phyloP scores from a whole-genome alignment of 306 rosid species.

The Rosa multiflora region DNA sequence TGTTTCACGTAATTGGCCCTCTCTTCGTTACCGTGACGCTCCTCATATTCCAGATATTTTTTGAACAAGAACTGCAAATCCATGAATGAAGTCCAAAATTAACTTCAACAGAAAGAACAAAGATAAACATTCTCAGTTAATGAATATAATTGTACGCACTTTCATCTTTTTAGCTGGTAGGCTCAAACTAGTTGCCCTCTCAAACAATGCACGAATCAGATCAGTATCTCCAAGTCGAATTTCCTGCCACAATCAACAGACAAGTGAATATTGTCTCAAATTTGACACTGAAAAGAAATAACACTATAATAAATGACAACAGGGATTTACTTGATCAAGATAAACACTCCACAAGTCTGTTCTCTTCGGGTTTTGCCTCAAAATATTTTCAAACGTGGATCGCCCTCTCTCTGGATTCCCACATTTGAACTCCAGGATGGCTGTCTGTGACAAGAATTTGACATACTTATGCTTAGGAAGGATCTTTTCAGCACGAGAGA shows the following conservation, averaged over 20 bases:
- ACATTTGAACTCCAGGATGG: constrained; percentile 78
- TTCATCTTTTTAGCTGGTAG: constrained; percentile 90
- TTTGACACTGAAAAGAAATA: constrained; percentile 8
- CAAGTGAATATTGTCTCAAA: constrained; percentile 10
- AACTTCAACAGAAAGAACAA: constrained; percentile 11
- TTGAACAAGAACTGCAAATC: constrained; percentile 78
- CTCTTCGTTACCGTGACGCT: constrained; percentile 68
- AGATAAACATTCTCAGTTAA: background rate
- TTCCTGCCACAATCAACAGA: constrained; percentile 49
- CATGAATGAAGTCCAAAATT: constrained; percentile 8
- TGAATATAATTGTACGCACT: constrained; percentile 36
- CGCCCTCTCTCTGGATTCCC: constrained; percentile 90
- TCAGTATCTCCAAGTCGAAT: constrained; percentile 72
- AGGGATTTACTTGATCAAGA: constrained; percentile 79
- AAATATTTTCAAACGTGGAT: constrained; percentile 78
- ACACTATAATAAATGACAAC: background rate
- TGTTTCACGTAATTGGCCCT: constrained; percentile 71
- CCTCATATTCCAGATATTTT: constrained; percentile 79
- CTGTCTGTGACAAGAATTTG: constrained; percentile 81
- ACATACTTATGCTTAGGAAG: constrained; percentile 77
- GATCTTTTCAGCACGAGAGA: constrained; percentile 56
- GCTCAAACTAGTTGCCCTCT: constrained; percentile 84
- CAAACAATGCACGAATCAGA: constrained; percentile 77
- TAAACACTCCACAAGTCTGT: constrained; percentile 90
- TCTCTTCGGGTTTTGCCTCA: constrained; percentile 80